A percentile compares a stretch with the other conserved stretches of the same genome.
phyloP scores from a whole-genome alignment of 2,329 filamentous ascomycete genomes.

The Aureobasidium sp. region DNA sequence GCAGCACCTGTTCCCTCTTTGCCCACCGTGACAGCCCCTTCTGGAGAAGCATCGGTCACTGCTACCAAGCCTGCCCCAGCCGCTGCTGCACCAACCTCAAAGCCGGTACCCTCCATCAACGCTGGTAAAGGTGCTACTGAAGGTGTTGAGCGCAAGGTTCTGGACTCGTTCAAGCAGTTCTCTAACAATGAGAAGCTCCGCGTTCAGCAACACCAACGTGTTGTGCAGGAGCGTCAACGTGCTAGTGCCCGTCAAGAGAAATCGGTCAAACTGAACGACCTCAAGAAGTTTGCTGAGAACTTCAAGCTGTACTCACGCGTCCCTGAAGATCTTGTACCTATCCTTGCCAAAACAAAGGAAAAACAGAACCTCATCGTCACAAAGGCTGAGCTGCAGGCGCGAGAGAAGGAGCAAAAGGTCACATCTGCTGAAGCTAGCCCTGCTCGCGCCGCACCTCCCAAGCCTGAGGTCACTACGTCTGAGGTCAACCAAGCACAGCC shows the following conservation, averaged over 20 bases:
- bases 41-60: neutral
- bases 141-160: slow-evolving; percentile 52
- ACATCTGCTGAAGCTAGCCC: slow-evolving; percentile 30
- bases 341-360: slow-evolving; percentile 89
- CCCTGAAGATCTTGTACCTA: slow-evolving; percentile 81
- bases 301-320: slow-evolving; percentile 95
- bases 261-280: slow-evolving; percentile 82
- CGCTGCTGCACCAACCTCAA: neutral
- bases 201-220: slow-evolving; percentile 45
- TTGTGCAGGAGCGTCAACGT: slow-evolving; percentile 43
- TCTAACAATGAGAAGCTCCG: slow-evolving; percentile 53
- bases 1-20: neutral
- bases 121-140: slow-evolving; percentile 44
- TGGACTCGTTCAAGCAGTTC: slow-evolving; percentile 57
- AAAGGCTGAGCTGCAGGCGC: slow-evolving; percentile 69
- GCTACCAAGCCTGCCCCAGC: neutral
- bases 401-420: slow-evolving; percentile 41
- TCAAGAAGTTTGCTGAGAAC: slow-evolving; percentile 87
- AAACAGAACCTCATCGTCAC: slow-evolving; percentile 92
- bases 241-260: slow-evolving; percentile 61
- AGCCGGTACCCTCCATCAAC: neutral
- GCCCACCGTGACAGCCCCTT: neutral
- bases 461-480: neutral
- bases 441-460: slow-evolving; percentile 20
- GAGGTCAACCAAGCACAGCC: slow-evolving; percentile 4